Evolutionary conservation across 441 rosid species (phyloP), one percentile per base, ranked within the genome.

Genomic region (Brassica balearica): DNA sequence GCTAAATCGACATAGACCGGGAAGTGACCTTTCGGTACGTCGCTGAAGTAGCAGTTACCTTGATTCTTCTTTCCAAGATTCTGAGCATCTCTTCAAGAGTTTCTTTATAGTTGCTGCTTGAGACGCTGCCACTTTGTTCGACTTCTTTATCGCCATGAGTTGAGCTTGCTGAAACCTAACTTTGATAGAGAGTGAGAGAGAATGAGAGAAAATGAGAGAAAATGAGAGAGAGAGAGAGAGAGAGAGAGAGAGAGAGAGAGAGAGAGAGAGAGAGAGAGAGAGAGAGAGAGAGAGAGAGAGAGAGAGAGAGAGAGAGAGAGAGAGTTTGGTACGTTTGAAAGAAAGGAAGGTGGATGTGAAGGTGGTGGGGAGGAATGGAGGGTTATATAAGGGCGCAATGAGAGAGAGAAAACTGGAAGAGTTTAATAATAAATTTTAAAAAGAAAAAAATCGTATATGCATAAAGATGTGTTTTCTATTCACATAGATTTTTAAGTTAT

Each of bases 11-110:
- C 97, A 20, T 95, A 95, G 8, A 95, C 96, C 1, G 85, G 90
- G 36, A 91, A 93, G 72, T 95, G 99, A 11, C 99, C 99, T 82
- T 84, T 91, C 0, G 99, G 98, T 5, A 95, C 92, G 80, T 95
- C 97, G 48, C 91, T 90, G 43, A 82, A 83, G 15, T 80, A 84
- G 59, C 81, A 80, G 60, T 56, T 71, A 2, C 82, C 86, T 23
- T 86, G 80, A 29, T 86, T 82, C 83, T 84, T 90, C 86, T 85
- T 91, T 29, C 94, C 96, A 9, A 91, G 84, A 82, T 97, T 90
- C n/a, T 8, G 94, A 93, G 76, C 97, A 90, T 75, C 85, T 85
- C 65, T 85, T 91, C 55, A 95, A 67, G 38, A 93, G 88, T 67
- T 87, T 81, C 64, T 86, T 89, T 29, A 93, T 60, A 6, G 86